Base-by-base conservation (phyloP, 768 basidiomycete genomes). In the Mycena rosella region DNA sequence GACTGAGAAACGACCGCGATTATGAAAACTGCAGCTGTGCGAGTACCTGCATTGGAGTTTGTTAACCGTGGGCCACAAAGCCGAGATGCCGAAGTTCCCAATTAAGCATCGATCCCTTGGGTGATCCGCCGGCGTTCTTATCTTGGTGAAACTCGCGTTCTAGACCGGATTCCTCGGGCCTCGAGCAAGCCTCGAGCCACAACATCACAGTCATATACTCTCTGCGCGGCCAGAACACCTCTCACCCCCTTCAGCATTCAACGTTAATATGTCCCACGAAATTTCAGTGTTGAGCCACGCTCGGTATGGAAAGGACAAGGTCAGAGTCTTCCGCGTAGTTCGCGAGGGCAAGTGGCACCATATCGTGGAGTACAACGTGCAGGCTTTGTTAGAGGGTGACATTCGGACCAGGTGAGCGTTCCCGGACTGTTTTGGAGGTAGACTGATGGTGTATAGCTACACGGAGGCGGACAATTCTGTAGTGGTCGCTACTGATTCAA, bases 401-500 rank as follows among this genome's bases (percentile, higher is more conserved):
- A 89, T 97, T 72, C 88, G 88, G n/a, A 79, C 80, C 0, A 93
- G 92, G 93, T 92, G 47, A 40, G 38, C 32, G 11, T 34, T 6
- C 11, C 11, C 11, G 9, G 14, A 15, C n/a, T 40, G 14, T 13
- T 40, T 40, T 40, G 38, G 7, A 40, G 38, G 14, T 40, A 18
- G 38, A 15, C 5, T 8, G 38, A 13, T 40, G 14, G 17, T 15
- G 15, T 10, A 30, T 17, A 94, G 94, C 73, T 98, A 93, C 78
- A 97, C 94, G 5, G 72, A 94, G 70, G 95, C 93, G 0, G 95
- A 98, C 75, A 99, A 99, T 79, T 86, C 86, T 3, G 88, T 91
- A 13, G 86, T 98, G 13, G 95, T 99, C 2, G 91, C 96, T 3
- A 99, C 96, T 1, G 96, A 99, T 80, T 94, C 94, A 1, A 91